Percentiles rank a stretch among this genome's conserved stretches.
phyloP scores from a whole-genome alignment of 768 basidiomycete genomes.

The Tulasnella sp. region DNA sequence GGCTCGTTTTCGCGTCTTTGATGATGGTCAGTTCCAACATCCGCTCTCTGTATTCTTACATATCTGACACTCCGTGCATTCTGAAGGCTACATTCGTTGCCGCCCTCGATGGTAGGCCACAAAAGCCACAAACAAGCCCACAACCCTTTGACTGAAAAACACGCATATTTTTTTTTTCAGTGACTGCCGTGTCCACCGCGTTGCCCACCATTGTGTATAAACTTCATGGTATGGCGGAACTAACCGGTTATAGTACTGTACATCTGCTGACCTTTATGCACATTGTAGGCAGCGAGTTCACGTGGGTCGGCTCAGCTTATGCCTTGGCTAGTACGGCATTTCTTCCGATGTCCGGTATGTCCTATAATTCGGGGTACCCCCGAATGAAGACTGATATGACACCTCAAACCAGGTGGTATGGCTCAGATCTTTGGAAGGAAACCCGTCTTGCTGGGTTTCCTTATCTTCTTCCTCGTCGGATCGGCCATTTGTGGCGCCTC shows the following conservation, averaged over 20 bases:
- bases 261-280: too few relatives aligned
- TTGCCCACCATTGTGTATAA: neutral
- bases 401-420: conserved; percentile 15
- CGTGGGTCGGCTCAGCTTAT: conserved; percentile 19
- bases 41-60: too few relatives aligned
- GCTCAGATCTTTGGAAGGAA: conserved; percentile 31
- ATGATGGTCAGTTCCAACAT: neutral
- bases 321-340: conserved; percentile 27
- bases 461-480: conserved; percentile 32
- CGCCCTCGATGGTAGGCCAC: conserved; percentile 18
- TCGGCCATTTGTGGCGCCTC: conserved; percentile 33
- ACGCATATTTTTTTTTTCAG: conserved; percentile 29
- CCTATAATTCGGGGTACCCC: neutral
- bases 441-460: conserved; percentile 26
- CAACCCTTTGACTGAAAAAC: neutral
- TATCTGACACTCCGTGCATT: neutral
- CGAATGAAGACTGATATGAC: neutral
- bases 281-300: neutral
- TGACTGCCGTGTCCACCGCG: neutral
- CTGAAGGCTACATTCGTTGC: conserved; percentile 18
- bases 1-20: neutral
- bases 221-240: conserved; percentile 27
- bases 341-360: conserved; percentile 25
- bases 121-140: neutral
- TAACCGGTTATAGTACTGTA: conserved; percentile 31